These are phyloP conservation scores for Pichia sp. DNA, from an alignment of 1,139 yeast species.

Conservation along the genomic window DNA sequence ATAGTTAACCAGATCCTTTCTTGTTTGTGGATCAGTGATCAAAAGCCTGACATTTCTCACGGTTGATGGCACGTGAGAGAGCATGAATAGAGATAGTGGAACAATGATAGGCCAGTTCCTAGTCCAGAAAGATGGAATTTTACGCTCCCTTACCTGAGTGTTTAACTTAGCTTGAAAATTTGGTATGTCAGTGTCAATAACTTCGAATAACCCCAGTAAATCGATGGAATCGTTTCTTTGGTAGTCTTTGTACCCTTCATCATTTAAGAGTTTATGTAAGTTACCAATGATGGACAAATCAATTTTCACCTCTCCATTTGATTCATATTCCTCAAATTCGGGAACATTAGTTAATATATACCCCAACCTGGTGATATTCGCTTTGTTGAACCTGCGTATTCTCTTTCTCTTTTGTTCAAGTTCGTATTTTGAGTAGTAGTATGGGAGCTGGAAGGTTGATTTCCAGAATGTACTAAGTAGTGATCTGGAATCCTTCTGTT, in stretches of 20 bases:
- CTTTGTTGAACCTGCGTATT: conserved; percentile 20
- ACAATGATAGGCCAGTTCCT: conserved; percentile 65
- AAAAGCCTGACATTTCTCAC: conserved; percentile 5
- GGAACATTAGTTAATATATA: conserved; percentile 29
- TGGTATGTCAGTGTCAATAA: conserved; percentile 10
- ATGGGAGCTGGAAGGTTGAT: conserved; percentile 31
- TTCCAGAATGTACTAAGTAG: conserved; percentile 17
- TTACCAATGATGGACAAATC: conserved; percentile 1
- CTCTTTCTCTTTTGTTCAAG: conserved; percentile 23
- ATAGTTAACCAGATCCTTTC: conserved; percentile 3
- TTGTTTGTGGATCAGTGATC: conserved; percentile 1
- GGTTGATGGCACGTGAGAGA: conserved; percentile 29
- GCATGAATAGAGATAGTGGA: conserved; percentile 41
- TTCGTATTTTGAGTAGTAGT: conserved; percentile 26
- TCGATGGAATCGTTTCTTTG: no score
- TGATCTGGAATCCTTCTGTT: conserved; percentile 13
- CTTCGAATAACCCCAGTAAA: background rate
- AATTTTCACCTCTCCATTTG: background rate
- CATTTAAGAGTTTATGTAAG: background rate
- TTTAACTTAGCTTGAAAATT: conserved; percentile 4
- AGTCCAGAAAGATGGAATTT: conserved; percentile 42
- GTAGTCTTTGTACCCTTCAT: no score
- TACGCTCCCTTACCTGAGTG: conserved; percentile 12
- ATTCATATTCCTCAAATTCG: conserved; percentile 2
- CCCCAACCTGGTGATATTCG: conserved; percentile 31